These are phyloP conservation scores for Medakamo hakoo DNA, from an alignment of 139 green algal species.

Conservation along the genomic window DNA sequence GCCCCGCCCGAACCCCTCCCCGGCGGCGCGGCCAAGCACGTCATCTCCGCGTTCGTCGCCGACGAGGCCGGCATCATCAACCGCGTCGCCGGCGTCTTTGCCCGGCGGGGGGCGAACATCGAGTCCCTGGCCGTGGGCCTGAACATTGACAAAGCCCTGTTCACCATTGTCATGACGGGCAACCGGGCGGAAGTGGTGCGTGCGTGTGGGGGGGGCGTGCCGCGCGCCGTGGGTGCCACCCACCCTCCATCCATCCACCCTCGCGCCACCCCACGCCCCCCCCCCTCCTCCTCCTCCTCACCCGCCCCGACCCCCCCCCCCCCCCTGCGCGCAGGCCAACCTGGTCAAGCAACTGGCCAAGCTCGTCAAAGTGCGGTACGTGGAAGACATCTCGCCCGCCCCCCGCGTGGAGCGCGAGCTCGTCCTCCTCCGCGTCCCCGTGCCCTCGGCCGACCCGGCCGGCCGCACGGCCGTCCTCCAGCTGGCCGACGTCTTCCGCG, in stretches of 20 bases:
- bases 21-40: conserved; percentile 74
- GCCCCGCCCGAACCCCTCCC: conserved; percentile 54
- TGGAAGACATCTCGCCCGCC: conserved; percentile 81
- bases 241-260: no score
- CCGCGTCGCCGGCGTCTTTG: conserved; percentile 91
- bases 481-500: conserved; percentile 82
- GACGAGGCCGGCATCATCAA: conserved; percentile 97
- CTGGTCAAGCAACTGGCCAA: conserved; percentile 66
- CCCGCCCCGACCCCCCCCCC: no score
- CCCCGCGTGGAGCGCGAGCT: conserved; percentile 75
- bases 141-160: conserved; percentile 85
- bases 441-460: conserved; percentile 30
- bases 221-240: no score
- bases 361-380: conserved; percentile 90
- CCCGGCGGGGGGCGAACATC: conserved; percentile 85
- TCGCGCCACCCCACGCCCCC: no score
- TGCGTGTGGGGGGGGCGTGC: conserved; percentile 11
- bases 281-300: no score
- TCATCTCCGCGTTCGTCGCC: conserved; percentile 88
- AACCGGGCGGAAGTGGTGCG: conserved; percentile 40
- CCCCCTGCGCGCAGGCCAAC: no score
- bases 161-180: conserved; percentile 85
- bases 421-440: conserved; percentile 78
- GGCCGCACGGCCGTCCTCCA: conserved; percentile 73
- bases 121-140: conserved; percentile 89